Evolutionary conservation across 1,139 yeast genomes (phyloP).

Genomic region (Hansenula sp.): DNA sequence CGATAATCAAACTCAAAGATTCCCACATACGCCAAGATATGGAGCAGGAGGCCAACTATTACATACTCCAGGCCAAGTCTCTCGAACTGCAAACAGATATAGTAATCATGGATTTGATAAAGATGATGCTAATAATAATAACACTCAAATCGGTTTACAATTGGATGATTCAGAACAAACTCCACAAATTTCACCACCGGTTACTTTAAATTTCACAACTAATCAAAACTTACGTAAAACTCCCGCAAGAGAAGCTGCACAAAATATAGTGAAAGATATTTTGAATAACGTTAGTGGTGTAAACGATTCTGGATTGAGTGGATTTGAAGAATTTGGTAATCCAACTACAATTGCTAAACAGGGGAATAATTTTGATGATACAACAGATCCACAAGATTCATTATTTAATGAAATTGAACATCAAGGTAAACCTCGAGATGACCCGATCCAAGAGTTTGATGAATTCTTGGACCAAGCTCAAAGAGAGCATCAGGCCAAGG

Average conservation of each 20-base stretch:
- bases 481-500: not conserved
- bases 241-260: slow-evolving; percentile 21
- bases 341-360: not conserved
- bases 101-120: slow-evolving; percentile 5
- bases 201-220: slow-evolving; percentile 21
- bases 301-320: slow-evolving; percentile 14
- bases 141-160: slow-evolving; percentile 1
- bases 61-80: slow-evolving; percentile 18
- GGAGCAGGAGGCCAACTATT: slow-evolving; percentile 24
- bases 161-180: slow-evolving; percentile 22
- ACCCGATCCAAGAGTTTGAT: slow-evolving; percentile 17
- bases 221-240: slow-evolving; percentile 8
- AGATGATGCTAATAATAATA: slow-evolving; percentile 3
- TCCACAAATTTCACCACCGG: slow-evolving; percentile 23
- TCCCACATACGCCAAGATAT: slow-evolving; percentile 48
- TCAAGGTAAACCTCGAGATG: not conserved
- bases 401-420: slow-evolving; percentile 8
- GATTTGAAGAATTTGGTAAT: not conserved
- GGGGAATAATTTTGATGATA: not conserved
- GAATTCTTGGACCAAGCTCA: slow-evolving; percentile 17
- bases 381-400: slow-evolving; percentile 5
- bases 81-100: slow-evolving; percentile 14
- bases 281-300: slow-evolving; percentile 22
- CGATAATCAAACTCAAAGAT: slow-evolving; percentile 31
- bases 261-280: slow-evolving; percentile 18